Conservation (phyloP, 371 early-diverging fungal genomes). For the Mortierella sp. region DNA sequence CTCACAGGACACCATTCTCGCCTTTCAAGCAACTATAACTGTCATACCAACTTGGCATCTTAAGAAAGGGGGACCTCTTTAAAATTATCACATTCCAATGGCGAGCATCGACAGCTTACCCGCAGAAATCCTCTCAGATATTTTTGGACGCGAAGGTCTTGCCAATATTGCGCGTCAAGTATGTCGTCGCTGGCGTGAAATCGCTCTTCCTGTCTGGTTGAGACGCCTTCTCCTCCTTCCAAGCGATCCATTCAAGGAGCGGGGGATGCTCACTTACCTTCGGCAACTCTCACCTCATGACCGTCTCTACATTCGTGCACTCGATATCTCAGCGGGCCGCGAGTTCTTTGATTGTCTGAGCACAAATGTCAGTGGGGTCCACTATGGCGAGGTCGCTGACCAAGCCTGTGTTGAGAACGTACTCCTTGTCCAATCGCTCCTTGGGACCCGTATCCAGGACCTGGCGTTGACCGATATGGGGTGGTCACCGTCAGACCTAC, state of each 20-base stretch:
- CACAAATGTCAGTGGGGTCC: conserved; percentile 12
- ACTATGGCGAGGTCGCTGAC: conserved; percentile 35
- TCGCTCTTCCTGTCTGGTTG: conserved; percentile 42
- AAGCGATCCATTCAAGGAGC: conserved; percentile 44
- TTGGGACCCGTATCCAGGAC: conserved; percentile 33
- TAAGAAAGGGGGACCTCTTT: not conserved
- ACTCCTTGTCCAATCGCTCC: conserved; percentile 32
- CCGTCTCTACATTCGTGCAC: conserved; percentile 32
- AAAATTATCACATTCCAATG: not conserved
- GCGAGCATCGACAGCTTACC: conserved; percentile 28
- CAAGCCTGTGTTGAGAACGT: conserved; percentile 31
- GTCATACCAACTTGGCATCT: not conserved
- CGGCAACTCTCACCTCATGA: conserved; percentile 15
- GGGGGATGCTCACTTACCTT: conserved; percentile 28
- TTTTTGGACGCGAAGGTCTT: conserved; percentile 41
- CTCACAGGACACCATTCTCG: not conserved
- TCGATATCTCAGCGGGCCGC: conserved; percentile 34
- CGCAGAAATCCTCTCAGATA: conserved; percentile 40
- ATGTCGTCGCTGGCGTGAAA: conserved; percentile 33
- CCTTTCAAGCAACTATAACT: not conserved
- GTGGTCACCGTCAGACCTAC: conserved; percentile 32
- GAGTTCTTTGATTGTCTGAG: conserved; percentile 26
- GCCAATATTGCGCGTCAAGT: conserved; percentile 42
- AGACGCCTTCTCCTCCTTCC: conserved; percentile 32
- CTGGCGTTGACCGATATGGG: conserved; percentile 37